Evolutionary conservation across 2,329 filamentous ascomycete genomes (phyloP), one percentile per base, ranked within the genome.

Genomic region (Alternaria triticimaculans): DNA sequence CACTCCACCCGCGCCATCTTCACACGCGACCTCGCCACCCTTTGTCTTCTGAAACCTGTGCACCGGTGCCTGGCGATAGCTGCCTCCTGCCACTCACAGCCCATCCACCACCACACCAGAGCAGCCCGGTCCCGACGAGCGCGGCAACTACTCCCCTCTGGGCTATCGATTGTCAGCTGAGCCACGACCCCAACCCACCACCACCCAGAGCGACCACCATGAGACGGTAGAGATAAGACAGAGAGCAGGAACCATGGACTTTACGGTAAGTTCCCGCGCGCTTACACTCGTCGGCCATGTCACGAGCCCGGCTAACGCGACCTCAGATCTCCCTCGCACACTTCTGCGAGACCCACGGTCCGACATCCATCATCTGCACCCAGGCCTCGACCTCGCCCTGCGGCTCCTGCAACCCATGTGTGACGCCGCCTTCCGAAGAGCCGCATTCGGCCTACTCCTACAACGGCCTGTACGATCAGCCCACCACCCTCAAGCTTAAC

Each of bases 261-360:
- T 80, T 66, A 81, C 77, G 68, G 79, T 80, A 76, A 64, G 77
- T 64, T 58, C 49, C 63, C 70, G 62, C 71, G 69, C 74, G 68
- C 71, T 60, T 71, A 55, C 14, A 30, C 60, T 26, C 15, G 20
- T 23, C 50, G 21, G 43, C 63, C 55, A 26, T 55, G 26, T 49
- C 57, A 53, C 62, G 46, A 58, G 23, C 55, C 30, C 41, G 21
- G 12, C 55, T 56, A 64, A 62, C 28, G 48, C 58, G 60, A 58
- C 20, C 23, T 37, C 72, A 88, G 87, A 84, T 88, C 74, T 88
- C 87, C 72, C 83, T 88, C 67, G 87, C 87, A 68, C 87, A 88
- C 80, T 88, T 88, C 77, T 88, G 87, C 79, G 87, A 88, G 80
- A 82, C 86, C 77, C 86, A 88, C 83, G 87, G 87, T 76, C 87